Evolutionary conservation across 306 rosid genomes (phyloP).

Genomic region (Coriaria nepalensis): DNA sequence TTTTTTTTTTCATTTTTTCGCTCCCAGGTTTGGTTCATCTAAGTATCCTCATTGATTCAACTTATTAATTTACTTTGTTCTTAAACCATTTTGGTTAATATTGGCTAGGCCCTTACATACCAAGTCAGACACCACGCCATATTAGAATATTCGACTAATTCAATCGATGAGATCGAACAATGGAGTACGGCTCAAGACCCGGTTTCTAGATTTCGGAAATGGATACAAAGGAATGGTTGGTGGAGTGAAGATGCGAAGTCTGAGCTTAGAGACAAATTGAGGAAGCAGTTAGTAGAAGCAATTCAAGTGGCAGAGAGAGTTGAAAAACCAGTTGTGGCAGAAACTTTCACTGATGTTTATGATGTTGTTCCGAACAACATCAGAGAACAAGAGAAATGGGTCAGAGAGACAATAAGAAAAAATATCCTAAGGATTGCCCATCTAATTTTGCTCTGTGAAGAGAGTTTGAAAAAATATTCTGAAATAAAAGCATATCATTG

Average conservation of each 20-base stretch:
- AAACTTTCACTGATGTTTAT: slow-evolving; percentile 70
- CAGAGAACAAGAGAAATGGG: slow-evolving; percentile 53
- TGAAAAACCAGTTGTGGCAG: slow-evolving; percentile 61
- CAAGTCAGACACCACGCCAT: slow-evolving; percentile 92
- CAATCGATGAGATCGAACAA: slow-evolving; percentile 58
- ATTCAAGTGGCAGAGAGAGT: slow-evolving; percentile 75
- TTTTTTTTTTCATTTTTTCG: too few species aligned
- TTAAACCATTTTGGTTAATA: too few species aligned
- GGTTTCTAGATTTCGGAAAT: slow-evolving; percentile 68
- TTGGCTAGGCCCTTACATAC: slow-evolving; percentile 67
- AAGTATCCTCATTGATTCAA: background rate
- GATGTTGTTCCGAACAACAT: slow-evolving; percentile 62
- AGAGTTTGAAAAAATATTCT: too few species aligned
- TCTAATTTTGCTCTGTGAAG: slow-evolving; percentile 31
- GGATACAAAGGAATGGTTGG: slow-evolving; percentile 84
- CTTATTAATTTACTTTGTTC: slow-evolving; percentile 3
- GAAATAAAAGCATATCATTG: too few species aligned
- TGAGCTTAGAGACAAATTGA: slow-evolving; percentile 42
- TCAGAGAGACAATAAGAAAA: slow-evolving; percentile 45
- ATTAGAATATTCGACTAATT: slow-evolving; percentile 91
- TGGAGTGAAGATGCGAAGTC: slow-evolving; percentile 52
- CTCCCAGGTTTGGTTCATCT: too few species aligned
- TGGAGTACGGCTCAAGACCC: slow-evolving; percentile 70
- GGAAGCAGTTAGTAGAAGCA: slow-evolving; percentile 67
- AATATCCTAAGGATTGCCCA: slow-evolving; percentile 54